Base-by-base conservation (phyloP, 495 filamentous ascomycete species). In the Corynascus novoguineensis region DNA sequence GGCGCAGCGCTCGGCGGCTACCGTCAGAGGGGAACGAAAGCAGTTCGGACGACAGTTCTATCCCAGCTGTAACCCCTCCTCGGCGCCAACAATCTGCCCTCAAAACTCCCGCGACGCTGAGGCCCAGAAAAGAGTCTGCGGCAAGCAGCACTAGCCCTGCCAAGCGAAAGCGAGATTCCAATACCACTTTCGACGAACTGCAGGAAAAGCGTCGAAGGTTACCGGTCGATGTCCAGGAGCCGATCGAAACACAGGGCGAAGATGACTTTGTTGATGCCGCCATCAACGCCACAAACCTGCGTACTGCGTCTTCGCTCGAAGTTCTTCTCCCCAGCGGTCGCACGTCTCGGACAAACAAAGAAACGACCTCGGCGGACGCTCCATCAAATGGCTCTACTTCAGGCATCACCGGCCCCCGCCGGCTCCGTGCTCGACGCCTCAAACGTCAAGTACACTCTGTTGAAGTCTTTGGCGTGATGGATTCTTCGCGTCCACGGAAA, bases 211-310 rank as follows among this genome's bases (percentile, higher is more conserved):
- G 45, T 4, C 35, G 3, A 41, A 29, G 24, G 24, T 22, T 1
- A 47, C 5, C 9, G 4, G 1, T 35, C 44, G 11, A 41, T 4
- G 17, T 9, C 17, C 3, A 15, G 28, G 42, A 48, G 5, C 38
- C 53, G 9, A 55, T 55, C 24, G 53, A 48, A 34, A 44, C 48
- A 10, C 42, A 24, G 12, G 42, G 28, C 8, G 34, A 56, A 35
- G 45, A 40, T 10, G 45, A 49, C 19, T 15, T 31, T 21, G 45
- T 54, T 27, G 51, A 54, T 25, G 51, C 51, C 8, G 51, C 38
- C 5, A 29, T 54, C 19, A 24, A 34, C 11, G 51, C 40, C 5
- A 54, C 51, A 2, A 32, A 19, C 17, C 31, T 7, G 28, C 28
- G 38, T 1, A 5, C 24, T 0, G n/a, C 38, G 7, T 0, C 31